phyloP scores from a whole-genome alignment of 2,329 filamentous ascomycete species.

The Pleurostoma richardsiae region DNA sequence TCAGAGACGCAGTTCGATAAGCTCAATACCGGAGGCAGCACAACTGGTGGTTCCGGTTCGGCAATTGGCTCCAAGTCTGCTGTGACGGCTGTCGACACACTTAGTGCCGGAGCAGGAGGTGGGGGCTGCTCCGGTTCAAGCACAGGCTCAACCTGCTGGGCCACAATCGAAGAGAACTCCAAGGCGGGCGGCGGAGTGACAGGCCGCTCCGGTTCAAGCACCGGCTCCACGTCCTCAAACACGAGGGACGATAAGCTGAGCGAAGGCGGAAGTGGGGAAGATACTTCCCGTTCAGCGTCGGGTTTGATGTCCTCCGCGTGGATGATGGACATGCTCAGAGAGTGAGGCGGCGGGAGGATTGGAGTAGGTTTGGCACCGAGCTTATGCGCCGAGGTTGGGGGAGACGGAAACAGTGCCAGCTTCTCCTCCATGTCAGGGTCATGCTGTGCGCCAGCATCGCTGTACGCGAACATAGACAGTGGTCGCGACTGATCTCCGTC shows the following conservation, averaged over 20 bases:
- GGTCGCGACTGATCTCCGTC: slow-evolving; percentile 30
- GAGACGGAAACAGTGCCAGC: slow-evolving; percentile 49
- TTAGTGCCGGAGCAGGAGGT: slow-evolving; percentile 10
- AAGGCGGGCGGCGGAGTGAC: slow-evolving; percentile 3
- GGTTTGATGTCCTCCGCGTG: slow-evolving; percentile 35
- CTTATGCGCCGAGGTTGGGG: slow-evolving; percentile 35
- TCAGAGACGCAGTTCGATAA: slow-evolving; percentile 8
- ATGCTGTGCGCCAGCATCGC: slow-evolving; percentile 47
- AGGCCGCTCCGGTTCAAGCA: slow-evolving; percentile 11
- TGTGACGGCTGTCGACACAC: slow-evolving; percentile 6
- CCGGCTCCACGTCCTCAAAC: slow-evolving; percentile 17
- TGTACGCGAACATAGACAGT: slow-evolving; percentile 43
- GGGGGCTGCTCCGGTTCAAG: slow-evolving; percentile 19
- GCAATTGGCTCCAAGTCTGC: slow-evolving; percentile 9
- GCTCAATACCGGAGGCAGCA: neutral
- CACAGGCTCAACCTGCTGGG: slow-evolving; percentile 18
- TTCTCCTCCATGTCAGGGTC: slow-evolving; percentile 45
- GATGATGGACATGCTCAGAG: slow-evolving; percentile 38
- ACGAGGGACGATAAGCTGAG: slow-evolving; percentile 25
- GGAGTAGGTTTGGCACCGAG: slow-evolving; percentile 12
- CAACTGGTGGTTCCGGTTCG: slow-evolving; percentile 5
- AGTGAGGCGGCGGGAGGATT: slow-evolving; percentile 23
- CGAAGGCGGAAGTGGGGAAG: slow-evolving; percentile 21
- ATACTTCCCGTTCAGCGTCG: slow-evolving; percentile 25
- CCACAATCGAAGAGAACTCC: slow-evolving; percentile 11